phyloP scores from a whole-genome alignment of 495 filamentous ascomycete genomes.

The Barbatosphaeria neglecta region DNA sequence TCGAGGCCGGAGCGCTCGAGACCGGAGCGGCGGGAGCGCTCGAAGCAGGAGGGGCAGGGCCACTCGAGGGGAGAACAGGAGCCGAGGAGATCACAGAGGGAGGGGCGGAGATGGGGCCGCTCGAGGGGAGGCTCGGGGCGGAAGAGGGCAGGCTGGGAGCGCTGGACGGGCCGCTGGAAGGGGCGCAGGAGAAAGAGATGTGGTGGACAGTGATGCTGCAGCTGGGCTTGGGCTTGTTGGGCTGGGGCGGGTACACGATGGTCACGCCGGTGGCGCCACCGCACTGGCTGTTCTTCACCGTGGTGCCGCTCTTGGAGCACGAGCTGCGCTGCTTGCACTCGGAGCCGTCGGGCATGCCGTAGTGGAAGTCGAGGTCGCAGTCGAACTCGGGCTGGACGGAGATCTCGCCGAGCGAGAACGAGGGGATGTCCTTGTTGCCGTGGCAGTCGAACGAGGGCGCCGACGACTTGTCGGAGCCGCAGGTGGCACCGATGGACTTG shows the following conservation, averaged over 20 bases:
- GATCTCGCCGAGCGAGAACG: conserved; percentile 65
- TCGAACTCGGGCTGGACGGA: conserved; percentile 62
- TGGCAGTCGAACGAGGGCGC: conserved; percentile 47
- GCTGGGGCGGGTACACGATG: conserved; percentile 56
- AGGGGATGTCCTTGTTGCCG: conserved; percentile 34
- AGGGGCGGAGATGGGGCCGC: conserved; percentile 3
- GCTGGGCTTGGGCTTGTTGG: conserved; percentile 32
- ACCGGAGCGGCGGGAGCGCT: too few relatives aligned
- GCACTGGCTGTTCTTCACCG: conserved; percentile 72
- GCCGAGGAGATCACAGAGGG: too few relatives aligned
- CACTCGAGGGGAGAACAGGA: too few relatives aligned
- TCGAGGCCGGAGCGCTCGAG: too few relatives aligned
- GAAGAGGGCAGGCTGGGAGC: conserved; percentile 19
- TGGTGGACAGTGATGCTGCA: conserved; percentile 66
- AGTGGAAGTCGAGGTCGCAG: conserved; percentile 69
- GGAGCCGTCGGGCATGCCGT: conserved; percentile 67
- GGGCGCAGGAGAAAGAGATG: conserved; percentile 71
- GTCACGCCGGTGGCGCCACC: conserved; percentile 76
- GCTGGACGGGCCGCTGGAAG: conserved; percentile 28
- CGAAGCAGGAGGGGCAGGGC: too few relatives aligned
- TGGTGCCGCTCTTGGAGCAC: conserved; percentile 53
- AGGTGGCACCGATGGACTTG: conserved; percentile 55
- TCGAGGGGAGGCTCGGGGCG: conserved; percentile 10
- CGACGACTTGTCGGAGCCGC: conserved; percentile 32
- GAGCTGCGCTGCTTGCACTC: conserved; percentile 60